Conservation (phyloP, 1,284 basidiomycete genomes). For the Xerocomus cyaneibrunnescens region DNA sequence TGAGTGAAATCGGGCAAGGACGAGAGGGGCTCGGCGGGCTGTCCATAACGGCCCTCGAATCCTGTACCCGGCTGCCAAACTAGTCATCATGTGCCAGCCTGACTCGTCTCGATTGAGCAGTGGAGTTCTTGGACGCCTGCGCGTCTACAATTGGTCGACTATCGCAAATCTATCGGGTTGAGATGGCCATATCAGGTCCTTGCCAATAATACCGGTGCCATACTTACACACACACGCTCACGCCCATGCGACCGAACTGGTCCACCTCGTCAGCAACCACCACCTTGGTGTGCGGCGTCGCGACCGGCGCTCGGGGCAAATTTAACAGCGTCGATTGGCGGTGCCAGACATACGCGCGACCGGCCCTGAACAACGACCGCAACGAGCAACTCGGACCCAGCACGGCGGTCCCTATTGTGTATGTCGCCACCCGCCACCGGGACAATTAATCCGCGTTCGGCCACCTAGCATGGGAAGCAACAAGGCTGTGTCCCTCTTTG, state of each 20-base stretch:
- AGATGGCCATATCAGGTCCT: constrained; percentile 20
- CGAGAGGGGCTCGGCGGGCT: constrained; percentile 40
- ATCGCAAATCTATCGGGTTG: constrained; percentile 25
- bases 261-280: too few species aligned
- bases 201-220: constrained; percentile 14
- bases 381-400: constrained; percentile 16
- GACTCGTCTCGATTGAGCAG: constrained; percentile 40
- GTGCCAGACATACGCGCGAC: constrained; percentile 10
- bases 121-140: constrained; percentile 16
- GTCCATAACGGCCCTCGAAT: constrained; percentile 33
- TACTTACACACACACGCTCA: constrained; percentile 13
- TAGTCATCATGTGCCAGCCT: constrained; percentile 36
- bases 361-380: constrained; percentile 18
- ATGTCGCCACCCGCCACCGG: constrained; percentile 37
- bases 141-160: constrained; percentile 17
- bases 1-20: constrained; percentile 32
- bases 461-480: constrained; percentile 5
- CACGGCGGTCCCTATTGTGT: constrained; percentile 29
- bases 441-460: constrained; percentile 21
- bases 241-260: too few species aligned
- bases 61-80: constrained; percentile 37
- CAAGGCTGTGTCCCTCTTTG: constrained; percentile 21
- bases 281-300: too few species aligned
- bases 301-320: background rate
- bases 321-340: constrained; percentile 9